These are phyloP conservation scores for Ophiosphaerella narmari DNA, from an alignment of 2,329 filamentous ascomycete genomes.

Conservation along the genomic window DNA sequence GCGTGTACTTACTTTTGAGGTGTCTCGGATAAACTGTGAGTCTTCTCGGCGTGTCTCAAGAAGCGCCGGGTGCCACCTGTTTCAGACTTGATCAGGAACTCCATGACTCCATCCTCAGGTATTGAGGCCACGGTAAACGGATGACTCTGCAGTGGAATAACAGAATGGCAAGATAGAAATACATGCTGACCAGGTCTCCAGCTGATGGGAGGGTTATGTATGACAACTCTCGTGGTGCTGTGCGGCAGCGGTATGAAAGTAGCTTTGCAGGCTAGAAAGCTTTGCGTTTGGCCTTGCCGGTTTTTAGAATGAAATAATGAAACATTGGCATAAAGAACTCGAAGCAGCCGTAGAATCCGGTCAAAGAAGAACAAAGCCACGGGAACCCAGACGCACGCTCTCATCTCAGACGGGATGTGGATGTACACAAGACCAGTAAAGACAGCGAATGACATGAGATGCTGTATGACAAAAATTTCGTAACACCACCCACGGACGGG, in stretches of 20 bases:
- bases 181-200: slow-evolving; percentile 69
- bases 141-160: slow-evolving; percentile 64
- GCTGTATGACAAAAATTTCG: slow-evolving; percentile 72
- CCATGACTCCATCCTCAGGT: slow-evolving; percentile 59
- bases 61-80: slow-evolving; percentile 58
- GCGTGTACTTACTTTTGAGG: slow-evolving; percentile 15
- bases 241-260: slow-evolving; percentile 55
- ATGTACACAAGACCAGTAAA: slow-evolving; percentile 67
- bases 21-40: slow-evolving; percentile 15
- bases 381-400: slow-evolving; percentile 69
- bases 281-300: slow-evolving; percentile 28
- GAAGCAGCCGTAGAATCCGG: slow-evolving; percentile 55
- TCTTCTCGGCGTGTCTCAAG: slow-evolving; percentile 56
- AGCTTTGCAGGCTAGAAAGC: slow-evolving; percentile 45
- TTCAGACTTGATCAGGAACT: slow-evolving; percentile 61
- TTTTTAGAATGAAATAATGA: slow-evolving; percentile 47
- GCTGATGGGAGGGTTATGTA: slow-evolving; percentile 58
- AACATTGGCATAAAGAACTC: slow-evolving; percentile 46
- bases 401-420: slow-evolving; percentile 65
- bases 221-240: slow-evolving; percentile 61
- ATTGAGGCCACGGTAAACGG: slow-evolving; percentile 67
- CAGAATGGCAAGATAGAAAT: slow-evolving; percentile 62
- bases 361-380: slow-evolving; percentile 67
- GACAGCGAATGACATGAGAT: slow-evolving; percentile 64
- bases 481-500: slow-evolving; percentile 70